These are phyloP conservation scores for Lactarius hatsudake DNA, from an alignment of 768 basidiomycete species.

Conservation along the genomic window DNA sequence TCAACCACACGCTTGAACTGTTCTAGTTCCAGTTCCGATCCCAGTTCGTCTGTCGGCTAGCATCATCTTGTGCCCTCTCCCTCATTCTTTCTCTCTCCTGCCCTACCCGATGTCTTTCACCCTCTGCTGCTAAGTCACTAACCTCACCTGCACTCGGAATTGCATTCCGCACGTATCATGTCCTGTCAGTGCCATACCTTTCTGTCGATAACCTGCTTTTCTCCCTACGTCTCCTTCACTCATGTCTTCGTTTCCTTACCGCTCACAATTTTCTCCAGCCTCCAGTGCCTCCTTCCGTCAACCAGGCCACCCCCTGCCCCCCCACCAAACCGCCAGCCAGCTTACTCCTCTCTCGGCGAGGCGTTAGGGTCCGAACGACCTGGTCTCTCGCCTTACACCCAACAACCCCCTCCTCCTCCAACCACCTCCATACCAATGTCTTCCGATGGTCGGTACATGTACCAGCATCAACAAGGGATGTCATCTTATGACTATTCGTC, in stretches of 20 bases:
- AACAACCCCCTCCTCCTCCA: constrained; percentile 19
- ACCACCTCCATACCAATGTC: constrained; percentile 38
- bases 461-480: constrained; percentile 45
- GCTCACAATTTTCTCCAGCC: constrained; percentile 26
- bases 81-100: background rate
- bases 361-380: constrained; percentile 27
- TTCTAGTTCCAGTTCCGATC: constrained; percentile 1
- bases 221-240: background rate
- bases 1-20: constrained; percentile 18
- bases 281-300: constrained; percentile 22
- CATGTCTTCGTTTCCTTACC: constrained; percentile 23
- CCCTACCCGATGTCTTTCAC: constrained; percentile 22
- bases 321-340: constrained; percentile 21
- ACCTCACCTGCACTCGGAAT: background rate
- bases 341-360: constrained; percentile 31
- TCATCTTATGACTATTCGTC: constrained; percentile 51
- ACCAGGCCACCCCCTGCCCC: constrained; percentile 16
- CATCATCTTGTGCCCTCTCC: constrained; percentile 5
- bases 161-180: constrained; percentile 27
- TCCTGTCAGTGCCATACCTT: constrained; percentile 27
- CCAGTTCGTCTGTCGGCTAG: constrained; percentile 4
- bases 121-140: constrained; percentile 13
- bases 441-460: constrained; percentile 54
- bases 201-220: constrained; percentile 20
- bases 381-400: constrained; percentile 20